Conservation (phyloP, 2,329 filamentous ascomycete genomes). For the Dichotomopilus funicola region DNA sequence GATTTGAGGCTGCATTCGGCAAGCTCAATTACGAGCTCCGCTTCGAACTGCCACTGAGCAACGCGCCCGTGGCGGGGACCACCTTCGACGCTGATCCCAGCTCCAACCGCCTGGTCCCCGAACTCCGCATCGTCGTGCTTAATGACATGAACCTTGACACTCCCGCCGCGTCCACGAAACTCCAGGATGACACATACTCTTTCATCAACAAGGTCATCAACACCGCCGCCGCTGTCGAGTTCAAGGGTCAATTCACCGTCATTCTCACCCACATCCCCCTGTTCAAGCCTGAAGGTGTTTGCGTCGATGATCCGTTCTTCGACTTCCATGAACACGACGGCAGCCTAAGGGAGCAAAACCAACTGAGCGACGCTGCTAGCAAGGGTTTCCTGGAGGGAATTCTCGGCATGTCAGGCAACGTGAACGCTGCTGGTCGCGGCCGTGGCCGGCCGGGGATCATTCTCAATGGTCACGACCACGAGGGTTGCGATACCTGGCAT, state of each 20-base stretch:
- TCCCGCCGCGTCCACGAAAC: slow-evolving; percentile 58
- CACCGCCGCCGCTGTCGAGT: slow-evolving; percentile 54
- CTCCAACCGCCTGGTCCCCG: slow-evolving; percentile 51
- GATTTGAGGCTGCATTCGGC: slow-evolving; percentile 82
- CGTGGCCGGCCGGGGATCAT: slow-evolving; percentile 69
- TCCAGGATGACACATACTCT: slow-evolving; percentile 70
- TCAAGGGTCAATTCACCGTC: slow-evolving; percentile 65
- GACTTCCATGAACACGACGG: slow-evolving; percentile 63
- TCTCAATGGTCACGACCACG: slow-evolving; percentile 90
- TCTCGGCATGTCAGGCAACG: slow-evolving; percentile 66
- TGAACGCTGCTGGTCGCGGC: slow-evolving; percentile 52
- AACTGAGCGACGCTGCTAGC: slow-evolving; percentile 67
- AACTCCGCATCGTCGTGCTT: slow-evolving; percentile 75
- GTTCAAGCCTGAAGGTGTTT: slow-evolving; percentile 75
- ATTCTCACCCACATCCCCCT: slow-evolving; percentile 89
- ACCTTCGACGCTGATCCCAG: slow-evolving; percentile 34
- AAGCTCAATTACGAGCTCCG: slow-evolving; percentile 84
- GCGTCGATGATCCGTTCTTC: slow-evolving; percentile 78
- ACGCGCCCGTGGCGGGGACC: slow-evolving; percentile 33
- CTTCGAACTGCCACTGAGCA: slow-evolving; percentile 52
- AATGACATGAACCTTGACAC: slow-evolving; percentile 94
- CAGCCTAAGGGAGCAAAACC: slow-evolving; percentile 84
- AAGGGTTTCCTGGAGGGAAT: slow-evolving; percentile 76
- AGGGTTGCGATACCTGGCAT: slow-evolving; percentile 86
- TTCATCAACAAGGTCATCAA: slow-evolving; percentile 68